A percentile compares a stretch with the other conserved stretches of the same genome.
Conservation (phyloP, 352 stramenopile genomes). For the Globisporangium echinulatum region DNA sequence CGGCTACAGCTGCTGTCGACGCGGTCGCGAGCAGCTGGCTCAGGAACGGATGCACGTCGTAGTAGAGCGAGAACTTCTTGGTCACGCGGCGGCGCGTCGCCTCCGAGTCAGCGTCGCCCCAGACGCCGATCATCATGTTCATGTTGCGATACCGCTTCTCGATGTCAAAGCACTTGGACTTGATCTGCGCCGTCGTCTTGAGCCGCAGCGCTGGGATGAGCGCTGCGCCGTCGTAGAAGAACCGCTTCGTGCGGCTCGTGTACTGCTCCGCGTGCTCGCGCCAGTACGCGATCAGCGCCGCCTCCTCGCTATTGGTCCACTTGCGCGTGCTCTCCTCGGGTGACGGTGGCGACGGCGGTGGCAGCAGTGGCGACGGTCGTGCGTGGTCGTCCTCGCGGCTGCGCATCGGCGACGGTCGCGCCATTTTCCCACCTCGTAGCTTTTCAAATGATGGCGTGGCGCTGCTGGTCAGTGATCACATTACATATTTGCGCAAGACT, state of each 20-base stretch:
- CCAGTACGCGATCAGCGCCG: slow-evolving; percentile 13
- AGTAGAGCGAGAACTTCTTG: slow-evolving; percentile 18
- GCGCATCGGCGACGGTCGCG: background rate
- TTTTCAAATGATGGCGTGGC: too few relatives aligned
- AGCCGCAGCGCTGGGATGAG: slow-evolving; percentile 9
- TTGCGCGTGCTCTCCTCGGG: slow-evolving; percentile 11
- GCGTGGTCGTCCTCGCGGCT: background rate
- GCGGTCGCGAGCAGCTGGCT: background rate
- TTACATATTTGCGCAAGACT: background rate
- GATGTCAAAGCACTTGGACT: slow-evolving; percentile 17
- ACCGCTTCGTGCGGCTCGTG: slow-evolving; percentile 12
- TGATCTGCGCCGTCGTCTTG: slow-evolving; percentile 14
- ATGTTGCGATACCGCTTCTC: slow-evolving; percentile 17
- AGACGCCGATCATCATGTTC: slow-evolving; percentile 4
- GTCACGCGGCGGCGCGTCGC: slow-evolving; percentile 5
- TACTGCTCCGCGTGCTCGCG: slow-evolving; percentile 12
- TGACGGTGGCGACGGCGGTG: background rate
- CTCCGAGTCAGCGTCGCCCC: background rate
- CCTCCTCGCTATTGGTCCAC: slow-evolving; percentile 13
- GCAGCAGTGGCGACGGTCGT: background rate
- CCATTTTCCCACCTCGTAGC: background rate
- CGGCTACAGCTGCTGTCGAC: too few relatives aligned
- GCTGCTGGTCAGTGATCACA: too few relatives aligned
- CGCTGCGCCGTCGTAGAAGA: slow-evolving; percentile 13
- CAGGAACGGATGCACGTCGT: slow-evolving; percentile 16